Conservation (phyloP, 306 rosid genomes). For the Cicer chorassanicum region DNA sequence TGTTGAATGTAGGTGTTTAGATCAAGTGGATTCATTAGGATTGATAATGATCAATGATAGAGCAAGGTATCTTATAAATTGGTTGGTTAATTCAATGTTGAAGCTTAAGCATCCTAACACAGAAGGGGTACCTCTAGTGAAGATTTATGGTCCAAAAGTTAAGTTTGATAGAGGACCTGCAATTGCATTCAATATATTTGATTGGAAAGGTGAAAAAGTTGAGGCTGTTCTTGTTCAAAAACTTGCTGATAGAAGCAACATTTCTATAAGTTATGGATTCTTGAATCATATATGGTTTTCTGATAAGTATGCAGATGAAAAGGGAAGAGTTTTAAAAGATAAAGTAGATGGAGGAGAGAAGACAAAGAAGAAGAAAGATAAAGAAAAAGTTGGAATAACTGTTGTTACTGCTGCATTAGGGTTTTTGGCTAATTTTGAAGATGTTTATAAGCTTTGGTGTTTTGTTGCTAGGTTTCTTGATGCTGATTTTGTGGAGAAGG, state of each 20-base stretch:
- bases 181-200: conserved; percentile 84
- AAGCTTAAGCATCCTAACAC: conserved; percentile 89
- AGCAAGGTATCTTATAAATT: conserved; percentile 81
- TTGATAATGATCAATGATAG: conserved; percentile 57
- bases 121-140: conserved; percentile 63
- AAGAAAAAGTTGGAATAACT: conserved; percentile 56
- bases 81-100: conserved; percentile 80
- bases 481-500: conserved; percentile 95
- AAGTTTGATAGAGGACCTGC: conserved; percentile 89
- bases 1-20: conserved; percentile 70
- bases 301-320: conserved; percentile 74
- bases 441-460: conserved; percentile 79
- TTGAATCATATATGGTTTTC: conserved; percentile 73
- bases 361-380: conserved; percentile 49
- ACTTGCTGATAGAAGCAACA: conserved; percentile 82
- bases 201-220: conserved; percentile 91
- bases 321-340: conserved; percentile 58
- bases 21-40: conserved; percentile 82
- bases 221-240: conserved; percentile 92
- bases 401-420: conserved; percentile 94
- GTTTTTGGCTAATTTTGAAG: conserved; percentile 79
- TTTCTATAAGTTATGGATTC: conserved; percentile 81
- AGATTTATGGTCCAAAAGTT: conserved; percentile 84
- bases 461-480: conserved; percentile 90
- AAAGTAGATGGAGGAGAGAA: conserved; percentile 46